phyloP scores from a whole-genome alignment of 2,329 filamentous ascomycete genomes.

The Trichoderma simmonsii region DNA sequence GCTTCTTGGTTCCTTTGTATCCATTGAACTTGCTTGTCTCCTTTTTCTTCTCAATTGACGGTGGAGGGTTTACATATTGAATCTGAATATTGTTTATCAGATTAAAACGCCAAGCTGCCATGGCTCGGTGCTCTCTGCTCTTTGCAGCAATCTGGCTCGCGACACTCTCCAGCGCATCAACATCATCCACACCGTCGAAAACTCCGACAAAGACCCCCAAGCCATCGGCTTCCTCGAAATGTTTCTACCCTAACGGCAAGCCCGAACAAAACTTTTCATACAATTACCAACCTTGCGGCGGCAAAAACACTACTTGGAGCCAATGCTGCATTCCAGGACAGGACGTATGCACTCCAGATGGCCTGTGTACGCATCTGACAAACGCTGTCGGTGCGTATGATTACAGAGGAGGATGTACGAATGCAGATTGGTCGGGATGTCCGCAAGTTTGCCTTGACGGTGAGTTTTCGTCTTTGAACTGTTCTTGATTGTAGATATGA shows the following conservation, averaged over 20 bases:
- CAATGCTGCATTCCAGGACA: neutral
- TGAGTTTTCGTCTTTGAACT: neutral
- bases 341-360: neutral
- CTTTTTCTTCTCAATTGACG: neutral
- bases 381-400: neutral
- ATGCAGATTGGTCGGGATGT: conserved; percentile 9
- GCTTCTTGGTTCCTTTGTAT: neutral
- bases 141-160: neutral
- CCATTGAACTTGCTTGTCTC: neutral
- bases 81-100: neutral
- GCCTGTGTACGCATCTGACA: neutral
- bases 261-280: neutral
- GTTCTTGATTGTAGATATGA: neutral
- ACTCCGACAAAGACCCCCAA: neutral
- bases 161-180: neutral
- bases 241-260: conserved; percentile 1
- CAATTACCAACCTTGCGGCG: neutral
- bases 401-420: conserved; percentile 1
- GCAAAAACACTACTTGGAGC: neutral
- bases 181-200: neutral
- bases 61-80: neutral
- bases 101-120: neutral
- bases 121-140: neutral
- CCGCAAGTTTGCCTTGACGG: neutral
- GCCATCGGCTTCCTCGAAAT: neutral